Base-by-base conservation (phyloP, 1,284 basidiomycete genomes). In the Heterobasidion annosum region DNA sequence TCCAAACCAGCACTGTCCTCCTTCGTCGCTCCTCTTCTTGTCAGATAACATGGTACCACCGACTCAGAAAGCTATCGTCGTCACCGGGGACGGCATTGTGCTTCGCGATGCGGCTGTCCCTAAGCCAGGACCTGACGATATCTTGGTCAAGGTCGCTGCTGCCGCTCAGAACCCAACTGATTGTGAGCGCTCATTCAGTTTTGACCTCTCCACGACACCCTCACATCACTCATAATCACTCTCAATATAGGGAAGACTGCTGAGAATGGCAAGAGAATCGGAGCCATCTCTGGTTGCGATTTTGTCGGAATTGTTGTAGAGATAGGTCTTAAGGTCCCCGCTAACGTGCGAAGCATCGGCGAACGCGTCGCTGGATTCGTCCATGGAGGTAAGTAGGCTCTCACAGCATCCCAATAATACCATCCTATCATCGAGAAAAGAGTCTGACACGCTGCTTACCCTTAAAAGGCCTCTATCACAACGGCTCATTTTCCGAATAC, bases 401-500 rank as follows among this genome's bases (percentile, higher is more conserved):
- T 35, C 15, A 40, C 52, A 34, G 3, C 16, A 46, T 32, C 12
- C 12, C n/a, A 15, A 25, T 34, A 32, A 6, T 10, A 44, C 5
- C 3, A 1, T 34, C 34, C 37, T 40, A 12, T 40, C 10, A 3
- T 40, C n/a, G 2, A 40, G 10, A 5, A n/a, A 10, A 12, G 37
- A 40, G n/a, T 10, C n/a, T 40, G 12, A 40, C 37, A 12, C n/a
- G 37, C 12, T 9, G 15, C 25, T 25, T 25, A 5, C 4, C 25
- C 25, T 25, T 40, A 16, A 19, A 34, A 51, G 13, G 52, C 52
- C 50, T 51, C 19, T 44, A 10, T 10, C 16, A 33, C 18, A 50
- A 54, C 47, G 69, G 70, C n/a, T 57, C 68, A 9, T 72, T 63
- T 54, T 65, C 68, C 8, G 67, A 72, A 57, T 72, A 70, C 55